These are phyloP conservation scores for Metarhizium anisopliae DNA, from an alignment of 2,329 filamentous ascomycete species.

Conservation along the genomic window DNA sequence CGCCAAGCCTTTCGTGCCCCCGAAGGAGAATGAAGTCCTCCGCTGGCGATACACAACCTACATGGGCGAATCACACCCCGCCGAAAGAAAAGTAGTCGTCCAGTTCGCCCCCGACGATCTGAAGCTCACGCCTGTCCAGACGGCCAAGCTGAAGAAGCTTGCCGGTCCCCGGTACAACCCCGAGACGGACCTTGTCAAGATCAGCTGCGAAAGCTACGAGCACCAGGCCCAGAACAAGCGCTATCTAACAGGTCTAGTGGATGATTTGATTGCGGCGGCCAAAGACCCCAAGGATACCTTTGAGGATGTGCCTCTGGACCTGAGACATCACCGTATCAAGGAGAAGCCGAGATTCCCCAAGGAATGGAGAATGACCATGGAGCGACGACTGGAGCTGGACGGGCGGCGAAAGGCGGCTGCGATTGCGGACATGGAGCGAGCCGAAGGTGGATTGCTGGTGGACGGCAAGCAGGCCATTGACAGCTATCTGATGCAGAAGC, in stretches of 20 bases:
- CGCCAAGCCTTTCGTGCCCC: slow-evolving; percentile 70
- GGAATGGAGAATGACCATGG: slow-evolving; percentile 70
- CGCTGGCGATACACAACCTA: slow-evolving; percentile 97
- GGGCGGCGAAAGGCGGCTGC: slow-evolving; percentile 43
- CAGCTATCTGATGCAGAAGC: slow-evolving; percentile 21
- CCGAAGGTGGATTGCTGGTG: slow-evolving; percentile 47
- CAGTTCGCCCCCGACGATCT: slow-evolving; percentile 76
- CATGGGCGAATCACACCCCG: slow-evolving; percentile 87
- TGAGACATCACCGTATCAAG: slow-evolving; percentile 72
- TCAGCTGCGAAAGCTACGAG: slow-evolving; percentile 83
- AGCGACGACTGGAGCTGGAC: slow-evolving; percentile 58
- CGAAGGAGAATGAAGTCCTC: slow-evolving; percentile 59
- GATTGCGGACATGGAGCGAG: slow-evolving; percentile 44
- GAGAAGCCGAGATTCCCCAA: slow-evolving; percentile 63
- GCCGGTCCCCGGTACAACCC: slow-evolving; percentile 83
- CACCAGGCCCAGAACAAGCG: slow-evolving; percentile 94
- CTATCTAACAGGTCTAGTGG: slow-evolving; percentile 74
- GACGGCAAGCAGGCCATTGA: slow-evolving; percentile 45
- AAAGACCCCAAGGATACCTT: slow-evolving; percentile 75
- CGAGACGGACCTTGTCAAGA: slow-evolving; percentile 68
- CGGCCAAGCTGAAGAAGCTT: slow-evolving; percentile 78
- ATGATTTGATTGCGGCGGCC: slow-evolving; percentile 64
- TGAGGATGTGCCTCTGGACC: slow-evolving; percentile 80
- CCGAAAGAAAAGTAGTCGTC: slow-evolving; percentile 87
- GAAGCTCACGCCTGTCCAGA: slow-evolving; percentile 57